phyloP scores from a whole-genome alignment of 805 yeast genomes.

The Suhomyces faveliae region DNA sequence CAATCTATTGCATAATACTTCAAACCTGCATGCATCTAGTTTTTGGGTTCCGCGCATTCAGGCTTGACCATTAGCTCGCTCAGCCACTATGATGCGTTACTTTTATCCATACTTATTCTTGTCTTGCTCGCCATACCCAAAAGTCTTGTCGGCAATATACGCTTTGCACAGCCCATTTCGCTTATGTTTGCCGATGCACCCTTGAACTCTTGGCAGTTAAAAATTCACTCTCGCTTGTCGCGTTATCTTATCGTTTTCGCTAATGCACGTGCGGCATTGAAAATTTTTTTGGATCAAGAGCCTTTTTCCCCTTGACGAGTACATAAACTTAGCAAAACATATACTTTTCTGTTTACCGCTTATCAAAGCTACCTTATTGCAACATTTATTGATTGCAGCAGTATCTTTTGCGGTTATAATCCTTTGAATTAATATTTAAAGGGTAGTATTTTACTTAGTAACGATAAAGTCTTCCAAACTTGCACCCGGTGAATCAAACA shows the following conservation, averaged over 20 bases:
- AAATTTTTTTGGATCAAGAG: not conserved
- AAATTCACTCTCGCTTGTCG: not conserved
- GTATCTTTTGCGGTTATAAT: not conserved
- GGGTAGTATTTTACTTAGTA: not conserved
- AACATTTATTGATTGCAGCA: not conserved
- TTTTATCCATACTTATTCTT: too few species aligned
- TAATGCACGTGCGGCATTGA: not conserved
- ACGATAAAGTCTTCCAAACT: conserved; percentile 8
- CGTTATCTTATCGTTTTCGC: not conserved
- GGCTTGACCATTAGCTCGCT: too few species aligned
- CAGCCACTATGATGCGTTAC: not conserved
- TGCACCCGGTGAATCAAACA: not conserved
- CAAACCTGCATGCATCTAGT: too few species aligned
- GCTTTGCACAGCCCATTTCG: not conserved
- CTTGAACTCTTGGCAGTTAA: not conserved
- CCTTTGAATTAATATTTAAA: not conserved
- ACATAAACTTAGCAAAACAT: not conserved
- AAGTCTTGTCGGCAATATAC: too few species aligned
- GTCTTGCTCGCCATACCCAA: too few species aligned
- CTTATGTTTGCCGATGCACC: too few species aligned
- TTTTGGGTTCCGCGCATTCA: too few species aligned
- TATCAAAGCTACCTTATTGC: too few species aligned
- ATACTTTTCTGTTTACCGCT: not conserved
- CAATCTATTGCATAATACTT: too few species aligned
- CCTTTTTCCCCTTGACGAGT: too few species aligned